Conservation (phyloP, 2,329 filamentous ascomycete species). For the Ceratocystis lukuohia region DNA sequence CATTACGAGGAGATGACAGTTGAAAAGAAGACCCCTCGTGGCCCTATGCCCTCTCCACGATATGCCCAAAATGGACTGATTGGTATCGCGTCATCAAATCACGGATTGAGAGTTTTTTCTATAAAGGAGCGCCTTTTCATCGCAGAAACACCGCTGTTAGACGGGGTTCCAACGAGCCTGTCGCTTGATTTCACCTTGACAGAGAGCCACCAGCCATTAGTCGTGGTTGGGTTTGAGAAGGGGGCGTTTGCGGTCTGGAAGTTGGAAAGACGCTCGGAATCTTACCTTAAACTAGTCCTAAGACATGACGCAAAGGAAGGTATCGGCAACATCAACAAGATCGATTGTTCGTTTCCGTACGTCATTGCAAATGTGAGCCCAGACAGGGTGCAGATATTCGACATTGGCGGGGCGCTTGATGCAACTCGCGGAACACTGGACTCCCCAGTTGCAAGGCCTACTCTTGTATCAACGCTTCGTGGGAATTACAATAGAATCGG, state of each 20-base stretch:
- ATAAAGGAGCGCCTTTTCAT: neutral
- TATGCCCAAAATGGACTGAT: neutral
- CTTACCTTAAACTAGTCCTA: neutral
- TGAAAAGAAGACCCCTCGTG: neutral
- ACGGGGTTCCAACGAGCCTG: neutral
- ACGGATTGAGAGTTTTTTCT: neutral
- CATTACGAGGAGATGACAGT: neutral
- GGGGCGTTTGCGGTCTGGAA: neutral
- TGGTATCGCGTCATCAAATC: neutral
- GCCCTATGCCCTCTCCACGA: neutral
- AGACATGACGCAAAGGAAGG: neutral
- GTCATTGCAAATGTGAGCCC: neutral
- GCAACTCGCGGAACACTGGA: neutral
- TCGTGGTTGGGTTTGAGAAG: neutral
- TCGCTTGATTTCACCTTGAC: neutral
- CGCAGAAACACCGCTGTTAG: neutral
- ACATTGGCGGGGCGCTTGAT: neutral
- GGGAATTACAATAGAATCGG: neutral
- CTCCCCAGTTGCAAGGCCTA: neutral
- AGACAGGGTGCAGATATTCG: neutral
- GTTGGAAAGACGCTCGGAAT: neutral
- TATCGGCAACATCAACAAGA: neutral
- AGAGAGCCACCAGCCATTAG: neutral
- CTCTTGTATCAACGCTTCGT: neutral
- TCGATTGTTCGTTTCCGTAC: neutral